These are phyloP conservation scores for Trichophyton schoenleinii DNA, from an alignment of 2,329 filamentous ascomycete genomes.

Conservation along the genomic window DNA sequence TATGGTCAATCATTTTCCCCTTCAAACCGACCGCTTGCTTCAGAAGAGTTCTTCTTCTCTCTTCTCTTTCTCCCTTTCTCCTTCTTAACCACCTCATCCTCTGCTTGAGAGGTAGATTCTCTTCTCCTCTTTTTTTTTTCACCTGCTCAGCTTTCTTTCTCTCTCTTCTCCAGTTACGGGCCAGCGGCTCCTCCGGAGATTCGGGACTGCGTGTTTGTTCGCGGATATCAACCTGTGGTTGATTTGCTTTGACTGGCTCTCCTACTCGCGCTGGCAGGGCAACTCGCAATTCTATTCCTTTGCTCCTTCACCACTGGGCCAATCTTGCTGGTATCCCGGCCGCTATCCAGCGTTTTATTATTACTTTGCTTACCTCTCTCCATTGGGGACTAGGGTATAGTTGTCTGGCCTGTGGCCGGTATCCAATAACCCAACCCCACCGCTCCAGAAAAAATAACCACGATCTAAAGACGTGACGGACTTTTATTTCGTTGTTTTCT, in stretches of 20 bases:
- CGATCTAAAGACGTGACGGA: neutral
- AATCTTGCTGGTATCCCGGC: neutral
- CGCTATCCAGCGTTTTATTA: neutral
- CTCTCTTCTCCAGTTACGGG: neutral
- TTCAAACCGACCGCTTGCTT: conserved; percentile 3
- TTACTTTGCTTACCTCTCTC: neutral
- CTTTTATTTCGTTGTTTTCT: too few relatives aligned
- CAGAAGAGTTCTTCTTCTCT: neutral
- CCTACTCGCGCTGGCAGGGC: neutral
- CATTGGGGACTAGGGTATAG: neutral
- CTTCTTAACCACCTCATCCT: neutral
- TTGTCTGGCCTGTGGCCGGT: neutral
- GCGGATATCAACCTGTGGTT: neutral
- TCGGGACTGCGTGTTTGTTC: neutral
- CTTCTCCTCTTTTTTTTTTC: neutral
- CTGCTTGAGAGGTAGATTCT: neutral
- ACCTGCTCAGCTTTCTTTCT: too few relatives aligned
- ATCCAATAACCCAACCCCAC: neutral
- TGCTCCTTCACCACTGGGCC: neutral
- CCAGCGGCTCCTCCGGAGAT: neutral
- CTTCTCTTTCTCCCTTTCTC: neutral
- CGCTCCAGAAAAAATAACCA: neutral
- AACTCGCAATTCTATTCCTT: neutral
- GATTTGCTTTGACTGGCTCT: neutral
- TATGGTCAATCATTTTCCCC: conserved; percentile 1